Base-by-base conservation (phyloP, 345 rosid genomes). In the Excoecaria agallocha region DNA sequence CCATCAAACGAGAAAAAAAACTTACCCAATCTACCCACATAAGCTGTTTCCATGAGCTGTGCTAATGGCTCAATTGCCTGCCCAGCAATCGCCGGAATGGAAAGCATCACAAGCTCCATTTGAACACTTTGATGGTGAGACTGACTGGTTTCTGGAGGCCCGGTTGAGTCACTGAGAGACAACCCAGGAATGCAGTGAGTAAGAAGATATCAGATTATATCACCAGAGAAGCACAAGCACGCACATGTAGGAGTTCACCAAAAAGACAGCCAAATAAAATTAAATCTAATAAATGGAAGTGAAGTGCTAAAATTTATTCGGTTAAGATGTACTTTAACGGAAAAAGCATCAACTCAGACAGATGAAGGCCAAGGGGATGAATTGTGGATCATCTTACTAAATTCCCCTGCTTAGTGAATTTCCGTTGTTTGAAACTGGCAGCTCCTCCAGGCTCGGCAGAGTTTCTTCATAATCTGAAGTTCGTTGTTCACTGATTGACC, bases 1-100 rank as follows among this genome's bases (percentile, higher is more conserved):
- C 1, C 39, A 11, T 25, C 1, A 46, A 66, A 20, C 54, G 19
- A 12, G 25, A 41, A 63, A 20, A n/a, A 51, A 46, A 39, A 59
- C 70, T 22, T 22, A 94, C 98, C 96, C 52, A 91, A 81, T 86
- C 96, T 86, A 51, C 98, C 98, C 52, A 95, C 90, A 85, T 87
- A 95, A 45, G 97, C 97, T 38, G 97, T 95, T 84, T 95, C 98
- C 97, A 95, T 89, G 68, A 92, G 88, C 72, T 80, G 92, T 43
- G 97, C 84, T 63, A 95, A 71, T 68, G 99, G 99, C 56, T 95
- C 98, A 8, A 95, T 87, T n/a, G 93, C 99, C 78, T 92, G 97
- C 66, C 98, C 98, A 72, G 87, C 93, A 75, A 92, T 76, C 50
- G 98, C 99, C 20, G 99, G 99, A 80, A 89, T 81, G 64, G 98